These are phyloP conservation scores for Suhomyces choctaworum DNA, from an alignment of 1,139 yeast species.

Conservation along the genomic window DNA sequence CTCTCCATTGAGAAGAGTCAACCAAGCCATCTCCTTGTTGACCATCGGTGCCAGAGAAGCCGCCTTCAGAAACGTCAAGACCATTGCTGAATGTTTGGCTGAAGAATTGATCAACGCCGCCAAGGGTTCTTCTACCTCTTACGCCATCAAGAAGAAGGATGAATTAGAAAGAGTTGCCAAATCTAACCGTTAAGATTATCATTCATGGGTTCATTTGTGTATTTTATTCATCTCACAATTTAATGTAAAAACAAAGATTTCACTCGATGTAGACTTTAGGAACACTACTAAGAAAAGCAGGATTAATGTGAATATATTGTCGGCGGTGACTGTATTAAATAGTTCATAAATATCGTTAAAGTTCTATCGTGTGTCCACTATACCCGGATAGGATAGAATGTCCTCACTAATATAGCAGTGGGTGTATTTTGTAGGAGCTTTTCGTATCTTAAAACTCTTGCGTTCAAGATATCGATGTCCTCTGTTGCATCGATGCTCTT, in stretches of 20 bases:
- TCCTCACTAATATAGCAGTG: slow-evolving; percentile 5
- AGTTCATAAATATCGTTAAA: neutral
- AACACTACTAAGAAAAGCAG: too few species aligned
- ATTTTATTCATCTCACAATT: slow-evolving; percentile 20
- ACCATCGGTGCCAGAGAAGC: slow-evolving; percentile 99
- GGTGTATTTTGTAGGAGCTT: slow-evolving; percentile 5
- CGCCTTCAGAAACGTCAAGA: slow-evolving; percentile 99
- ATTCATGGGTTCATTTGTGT: slow-evolving; percentile 19
- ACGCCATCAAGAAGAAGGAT: slow-evolving; percentile 99
- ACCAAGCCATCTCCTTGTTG: slow-evolving; percentile 97
- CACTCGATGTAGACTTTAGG: neutral
- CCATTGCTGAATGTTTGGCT: slow-evolving; percentile 99
- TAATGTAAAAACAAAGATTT: slow-evolving; percentile 20
- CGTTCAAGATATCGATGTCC: slow-evolving; percentile 4
- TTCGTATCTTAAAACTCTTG: slow-evolving; percentile 13
- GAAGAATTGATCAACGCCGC: slow-evolving; percentile 99
- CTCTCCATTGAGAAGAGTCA: slow-evolving; percentile 99
- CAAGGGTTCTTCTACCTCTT: slow-evolving; percentile 99
- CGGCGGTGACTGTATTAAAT: too few species aligned
- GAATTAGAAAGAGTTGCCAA: slow-evolving; percentile 99
- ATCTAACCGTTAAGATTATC: slow-evolving; percentile 89
- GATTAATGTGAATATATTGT: too few species aligned
- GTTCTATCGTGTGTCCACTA: neutral
- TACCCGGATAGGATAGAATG: slow-evolving; percentile 13
- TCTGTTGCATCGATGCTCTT: slow-evolving; percentile 8